These are phyloP conservation scores for Pichia deserticola DNA, from an alignment of 805 yeast genomes.

Conservation along the genomic window DNA sequence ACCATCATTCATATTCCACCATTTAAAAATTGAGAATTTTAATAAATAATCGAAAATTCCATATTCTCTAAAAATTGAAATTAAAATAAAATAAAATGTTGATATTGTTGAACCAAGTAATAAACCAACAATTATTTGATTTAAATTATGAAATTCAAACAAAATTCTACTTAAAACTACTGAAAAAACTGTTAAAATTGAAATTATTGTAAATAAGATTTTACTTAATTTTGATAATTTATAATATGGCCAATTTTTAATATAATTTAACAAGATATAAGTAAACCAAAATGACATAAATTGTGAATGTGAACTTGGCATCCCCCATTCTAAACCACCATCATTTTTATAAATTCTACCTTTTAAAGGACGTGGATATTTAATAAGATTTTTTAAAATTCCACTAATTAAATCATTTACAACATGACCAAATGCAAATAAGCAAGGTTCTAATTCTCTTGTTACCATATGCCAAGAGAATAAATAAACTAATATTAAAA, in stretches of 20 bases:
- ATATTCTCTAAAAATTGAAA: conserved; percentile 49
- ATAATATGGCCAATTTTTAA: conserved; percentile 30
- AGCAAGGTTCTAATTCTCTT: conserved; percentile 77
- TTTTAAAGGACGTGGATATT: conserved; percentile 62
- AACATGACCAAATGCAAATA: conserved; percentile 82
- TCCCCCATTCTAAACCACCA: conserved; percentile 58
- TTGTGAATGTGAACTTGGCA: conserved; percentile 97
- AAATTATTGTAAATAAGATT: conserved; percentile 11
- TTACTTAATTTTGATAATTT: conserved; percentile 18
- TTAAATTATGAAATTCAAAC: conserved; percentile 63
- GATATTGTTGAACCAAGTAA: conserved; percentile 58
- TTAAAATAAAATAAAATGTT: conserved; percentile 43
- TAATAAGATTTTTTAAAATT: conserved; percentile 52
- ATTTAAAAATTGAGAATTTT: conserved; percentile 44
- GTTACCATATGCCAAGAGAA: conserved; percentile 77
- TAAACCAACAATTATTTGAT: conserved; percentile 72
- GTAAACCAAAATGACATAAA: conserved; percentile 83
- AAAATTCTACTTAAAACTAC: conserved; percentile 70
- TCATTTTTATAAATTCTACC: conserved; percentile 32
- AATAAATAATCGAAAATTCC: conserved; percentile 66
- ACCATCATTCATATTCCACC: conserved; percentile 54
- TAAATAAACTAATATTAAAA: conserved; percentile 67
- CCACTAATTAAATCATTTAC: conserved; percentile 68
- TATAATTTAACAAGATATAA: conserved; percentile 41
- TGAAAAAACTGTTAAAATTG: neutral